Percentiles rank a stretch among this genome's conserved stretches.
These are phyloP conservation scores for Eucalyptus marginata DNA, from an alignment of 345 rosid genomes.

Conservation along the genomic window DNA sequence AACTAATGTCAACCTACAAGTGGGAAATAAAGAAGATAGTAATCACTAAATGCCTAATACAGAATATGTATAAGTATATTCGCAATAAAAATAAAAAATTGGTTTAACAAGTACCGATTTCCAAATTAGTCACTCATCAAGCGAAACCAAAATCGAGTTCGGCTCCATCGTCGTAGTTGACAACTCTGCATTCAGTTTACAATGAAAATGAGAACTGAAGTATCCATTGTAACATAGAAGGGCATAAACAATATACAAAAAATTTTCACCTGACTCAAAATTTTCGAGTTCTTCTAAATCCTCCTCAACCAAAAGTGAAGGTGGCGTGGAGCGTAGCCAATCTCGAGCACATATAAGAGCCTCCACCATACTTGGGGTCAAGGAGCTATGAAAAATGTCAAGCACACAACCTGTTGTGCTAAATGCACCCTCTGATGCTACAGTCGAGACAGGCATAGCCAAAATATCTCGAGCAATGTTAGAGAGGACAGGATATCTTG, in stretches of 20 bases:
- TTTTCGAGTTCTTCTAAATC: not conserved
- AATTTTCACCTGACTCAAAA: not conserved
- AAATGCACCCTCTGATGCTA: not conserved
- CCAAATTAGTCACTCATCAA: not conserved
- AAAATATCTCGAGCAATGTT: not conserved
- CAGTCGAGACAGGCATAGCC: not conserved
- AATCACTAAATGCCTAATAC: not conserved
- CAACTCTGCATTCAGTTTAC: not conserved
- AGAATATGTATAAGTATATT: not conserved
- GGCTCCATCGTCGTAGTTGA: not conserved
- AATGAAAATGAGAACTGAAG: not conserved
- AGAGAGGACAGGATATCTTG: not conserved
- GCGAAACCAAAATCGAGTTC: not conserved
- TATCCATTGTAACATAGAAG: not conserved
- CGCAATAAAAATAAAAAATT: not conserved
- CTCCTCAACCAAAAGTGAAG: not conserved
- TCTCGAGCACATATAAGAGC: not conserved
- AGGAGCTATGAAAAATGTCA: not conserved
- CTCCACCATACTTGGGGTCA: slow-evolving; percentile 5
- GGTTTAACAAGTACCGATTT: not conserved
- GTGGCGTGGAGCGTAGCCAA: not conserved
- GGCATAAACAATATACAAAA: not conserved
- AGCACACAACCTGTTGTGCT: not conserved
- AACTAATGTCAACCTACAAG: not conserved
- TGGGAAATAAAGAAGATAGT: not conserved